Evolutionary conservation across 2,329 filamentous ascomycete genomes (phyloP).

Genomic region (Raffaelea albimanens): DNA sequence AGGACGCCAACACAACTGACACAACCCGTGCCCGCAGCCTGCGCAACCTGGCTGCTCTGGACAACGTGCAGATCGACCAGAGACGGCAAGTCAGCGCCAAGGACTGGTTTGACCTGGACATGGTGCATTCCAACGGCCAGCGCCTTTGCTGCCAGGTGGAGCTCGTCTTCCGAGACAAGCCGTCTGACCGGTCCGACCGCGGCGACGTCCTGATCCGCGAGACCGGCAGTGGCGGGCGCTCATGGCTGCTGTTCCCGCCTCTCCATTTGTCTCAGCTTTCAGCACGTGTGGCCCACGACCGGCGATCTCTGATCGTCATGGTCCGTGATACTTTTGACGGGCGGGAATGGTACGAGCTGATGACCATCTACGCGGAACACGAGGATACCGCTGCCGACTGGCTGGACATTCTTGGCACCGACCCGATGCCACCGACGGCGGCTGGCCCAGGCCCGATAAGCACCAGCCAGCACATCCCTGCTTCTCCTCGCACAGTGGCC

Average conservation of each 20-base stretch:
- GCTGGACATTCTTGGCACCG: conserved; percentile 65
- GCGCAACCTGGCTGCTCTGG: conserved; percentile 62
- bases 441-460: not conserved
- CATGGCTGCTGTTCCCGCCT: conserved; percentile 87
- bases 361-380: conserved; percentile 67
- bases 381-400: conserved; percentile 76
- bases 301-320: conserved; percentile 75
- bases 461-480: conserved; percentile 1
- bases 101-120: conserved; percentile 78
- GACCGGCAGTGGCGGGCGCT: conserved; percentile 58
- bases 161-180: conserved; percentile 73
- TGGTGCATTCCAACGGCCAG: conserved; percentile 84
- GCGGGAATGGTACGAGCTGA: conserved; percentile 72
- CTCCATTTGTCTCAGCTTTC: conserved; percentile 66
- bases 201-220: conserved; percentile 92
- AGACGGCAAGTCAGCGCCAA: conserved; percentile 76
- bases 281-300: conserved; percentile 62
- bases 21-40: conserved; percentile 71
- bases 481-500: conserved; percentile 12
- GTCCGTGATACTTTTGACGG: conserved; percentile 52
- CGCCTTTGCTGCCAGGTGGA: conserved; percentile 84
- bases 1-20: conserved; percentile 78
- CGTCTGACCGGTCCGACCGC: conserved; percentile 51
- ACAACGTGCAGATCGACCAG: conserved; percentile 63
- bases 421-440: conserved; percentile 25